Base-by-base conservation (phyloP, 2,329 filamentous ascomycete species). In the Moelleriella libera region DNA sequence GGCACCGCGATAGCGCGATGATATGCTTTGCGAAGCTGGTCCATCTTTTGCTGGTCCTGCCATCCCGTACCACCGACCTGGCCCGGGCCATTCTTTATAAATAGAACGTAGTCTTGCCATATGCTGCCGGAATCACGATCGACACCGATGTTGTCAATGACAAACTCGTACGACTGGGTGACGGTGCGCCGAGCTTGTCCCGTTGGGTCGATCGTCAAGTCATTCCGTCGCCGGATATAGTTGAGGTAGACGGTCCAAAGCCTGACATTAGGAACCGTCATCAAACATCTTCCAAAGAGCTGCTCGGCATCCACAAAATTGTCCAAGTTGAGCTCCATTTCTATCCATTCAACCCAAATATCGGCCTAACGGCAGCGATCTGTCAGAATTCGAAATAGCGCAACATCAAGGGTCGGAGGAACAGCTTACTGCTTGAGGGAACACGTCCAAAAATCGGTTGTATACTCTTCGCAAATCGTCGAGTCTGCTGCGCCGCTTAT, bases 21-120 rank as follows among this genome's bases (percentile, higher is more conserved):
- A 62, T 96, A 98, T 1, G 87, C 85, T 62, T 94, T 94, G 50
- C 92, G 83, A 46, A 98, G 68, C 55, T 85, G 74, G 57, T 98
- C 92, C 84, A 95, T 94, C 72, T 98, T 98, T 61, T 97, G 92
- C 66, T 90, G 85, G 60, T 97, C 92, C 64, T 97, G 89, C 94
- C 92, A 98, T 49, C 79, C 82, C 49, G 75, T 82, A 42, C 90
- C 92, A 30, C 89, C 90, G 49, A 92, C 78, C 49, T 80, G 80
- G 5, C 92, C 92, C 1, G 92, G 92, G 0, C 85, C 87, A 40
- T 80, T 85, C 60, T 88, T 89, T 63, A 97, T 79, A 60, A 98
- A 96, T 54, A 92, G 82, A 51, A 98, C 83, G 58, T 97, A 97
- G 54, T 98, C 92, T 50, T 84, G 79, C 92, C 92, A 98, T 48